Base-by-base conservation (phyloP, 352 stramenopile genomes). In the Elongisporangium prolatum region DNA sequence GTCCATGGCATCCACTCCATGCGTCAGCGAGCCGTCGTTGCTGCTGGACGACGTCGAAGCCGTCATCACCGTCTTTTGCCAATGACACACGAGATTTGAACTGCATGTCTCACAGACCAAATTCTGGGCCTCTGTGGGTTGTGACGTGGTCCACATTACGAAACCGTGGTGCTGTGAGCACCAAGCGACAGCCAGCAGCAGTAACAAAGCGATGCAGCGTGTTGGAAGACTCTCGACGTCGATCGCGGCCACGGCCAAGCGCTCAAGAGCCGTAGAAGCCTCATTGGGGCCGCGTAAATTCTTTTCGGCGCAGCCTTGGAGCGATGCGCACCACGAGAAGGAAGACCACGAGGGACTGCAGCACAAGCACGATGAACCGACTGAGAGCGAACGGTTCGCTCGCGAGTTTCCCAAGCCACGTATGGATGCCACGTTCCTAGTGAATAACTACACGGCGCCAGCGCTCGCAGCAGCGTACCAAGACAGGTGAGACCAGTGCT, bases 371-470 rank as follows among this genome's bases (percentile, higher is more conserved):
- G 61, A 59, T 21, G 58, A 68, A 52, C 61, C 67, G 52, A 40
- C 28, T 9, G 28, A 40, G 28, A 40, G 28, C 28, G 61, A 71
- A 48, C 69, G 68, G 25, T 82, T 90, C 38, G 82, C 80, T 16
- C 71, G 73, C n/a, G 77, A 88, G 65, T 88, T 90, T 44, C 63
- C 80, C 50, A 90, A 88, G 66, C 80, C 80, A 9, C 57, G 59
- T 14, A 87, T 87, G 73, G 84, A 94, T 53, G 76, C 79, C 24
- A 80, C 70, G 21, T 91, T 91, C 57, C 69, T 99, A 40, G 92
- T 98, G 8, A 90, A 98, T 67, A 98, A 98, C 70, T 99, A 98
- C 71, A 99, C 97, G 24, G 92, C 95, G 25, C 86, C 95, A 4
- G 89, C 93, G 21, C 84, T 99, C 17, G 97, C 97, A 22, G 85